A percentile compares a stretch with the other conserved stretches of the same genome.
These are phyloP conservation scores for Plasmodium blacklocki DNA, from an alignment of 169 alveolate genomes.

Conservation along the genomic window DNA sequence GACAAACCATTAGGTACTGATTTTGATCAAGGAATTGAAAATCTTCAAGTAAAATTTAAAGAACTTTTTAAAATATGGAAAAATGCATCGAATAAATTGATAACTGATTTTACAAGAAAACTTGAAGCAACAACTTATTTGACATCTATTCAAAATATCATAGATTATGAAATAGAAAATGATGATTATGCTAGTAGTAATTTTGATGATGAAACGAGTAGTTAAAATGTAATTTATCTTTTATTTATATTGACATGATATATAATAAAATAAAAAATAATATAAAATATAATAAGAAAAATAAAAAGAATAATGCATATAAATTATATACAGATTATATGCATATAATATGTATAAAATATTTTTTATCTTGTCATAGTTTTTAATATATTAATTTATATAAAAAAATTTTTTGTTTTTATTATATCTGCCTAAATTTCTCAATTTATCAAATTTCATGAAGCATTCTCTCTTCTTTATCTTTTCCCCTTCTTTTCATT, in stretches of 20 bases:
- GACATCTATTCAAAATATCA: conserved; percentile 38
- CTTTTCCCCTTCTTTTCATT: too few relatives aligned
- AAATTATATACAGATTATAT: too few relatives aligned
- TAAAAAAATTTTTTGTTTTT: not conserved
- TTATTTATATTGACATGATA: too few relatives aligned
- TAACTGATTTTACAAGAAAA: conserved; percentile 73
- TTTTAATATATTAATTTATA: not conserved
- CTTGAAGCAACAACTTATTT: conserved; percentile 56
- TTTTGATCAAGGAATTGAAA: conserved; percentile 73
- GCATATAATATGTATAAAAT: too few relatives aligned
- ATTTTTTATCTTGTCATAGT: too few relatives aligned
- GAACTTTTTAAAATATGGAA: conserved; percentile 76
- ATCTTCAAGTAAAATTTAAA: conserved; percentile 69
- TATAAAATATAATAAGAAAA: too few relatives aligned
- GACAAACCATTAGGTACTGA: conserved; percentile 85
- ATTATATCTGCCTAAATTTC: too few relatives aligned
- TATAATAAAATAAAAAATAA: too few relatives aligned
- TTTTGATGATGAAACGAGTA: conserved; percentile 48
- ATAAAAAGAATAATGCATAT: too few relatives aligned
- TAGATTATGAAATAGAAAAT: conserved; percentile 40
- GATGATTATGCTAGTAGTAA: conserved; percentile 55
- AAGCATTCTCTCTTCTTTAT: too few relatives aligned
- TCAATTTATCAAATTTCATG: too few relatives aligned
- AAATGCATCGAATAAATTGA: conserved; percentile 73
- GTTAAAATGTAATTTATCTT: not conserved